Evolutionary conservation across 257 asterid species (phyloP).

Genomic region (Buddleja alternifolia): DNA sequence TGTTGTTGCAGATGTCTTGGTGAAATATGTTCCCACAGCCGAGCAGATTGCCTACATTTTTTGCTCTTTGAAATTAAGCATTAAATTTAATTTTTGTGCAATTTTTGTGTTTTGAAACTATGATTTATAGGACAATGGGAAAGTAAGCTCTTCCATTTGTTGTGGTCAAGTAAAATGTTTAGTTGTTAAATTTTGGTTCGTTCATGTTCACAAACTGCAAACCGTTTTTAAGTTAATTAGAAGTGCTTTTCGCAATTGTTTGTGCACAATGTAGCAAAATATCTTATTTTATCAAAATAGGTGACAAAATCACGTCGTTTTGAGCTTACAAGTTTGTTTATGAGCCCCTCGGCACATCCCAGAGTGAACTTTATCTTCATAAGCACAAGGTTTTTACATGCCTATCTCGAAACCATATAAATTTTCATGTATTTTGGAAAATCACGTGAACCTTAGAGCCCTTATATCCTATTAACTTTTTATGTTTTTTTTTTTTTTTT

Average conservation of each 20-base stretch:
- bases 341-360: neutral
- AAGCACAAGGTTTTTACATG: neutral
- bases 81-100: neutral
- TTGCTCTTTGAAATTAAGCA: neutral
- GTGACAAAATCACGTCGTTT: neutral
- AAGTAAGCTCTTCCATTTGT: neutral
- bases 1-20: constrained; percentile 3
- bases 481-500: neutral
- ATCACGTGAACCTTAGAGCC: neutral
- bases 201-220: neutral
- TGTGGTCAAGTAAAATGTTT: neutral
- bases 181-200: neutral
- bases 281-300: neutral
- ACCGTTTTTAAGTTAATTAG: too few relatives aligned
- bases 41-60: too few relatives aligned
- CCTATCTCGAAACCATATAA: neutral
- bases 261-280: neutral
- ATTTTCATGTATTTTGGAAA: neutral
- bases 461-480: neutral
- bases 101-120: neutral
- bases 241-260: too few relatives aligned
- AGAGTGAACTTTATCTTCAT: neutral
- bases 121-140: too few relatives aligned
- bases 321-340: neutral
- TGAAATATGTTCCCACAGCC: too few relatives aligned